Evolutionary conservation across 805 yeast genomes (phyloP), one percentile per base, ranked within the genome.

Genomic region (Metschnikowia continentalis): DNA sequence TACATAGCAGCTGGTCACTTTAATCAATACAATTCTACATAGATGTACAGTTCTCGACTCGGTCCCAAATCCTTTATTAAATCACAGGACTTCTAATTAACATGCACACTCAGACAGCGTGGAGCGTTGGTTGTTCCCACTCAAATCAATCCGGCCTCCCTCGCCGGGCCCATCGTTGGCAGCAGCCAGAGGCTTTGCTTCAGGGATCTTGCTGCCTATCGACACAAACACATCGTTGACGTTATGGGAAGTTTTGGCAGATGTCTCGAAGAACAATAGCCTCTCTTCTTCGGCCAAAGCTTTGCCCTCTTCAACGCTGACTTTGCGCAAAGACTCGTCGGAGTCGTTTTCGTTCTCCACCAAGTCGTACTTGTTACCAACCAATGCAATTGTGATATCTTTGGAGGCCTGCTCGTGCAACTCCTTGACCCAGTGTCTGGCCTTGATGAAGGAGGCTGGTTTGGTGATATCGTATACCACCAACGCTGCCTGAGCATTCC

Each of bases 151-250:
- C 37, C 56, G 52, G n/a, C 57, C 54, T 15, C 55, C 52, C 49
- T 54, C 55, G 26, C 53, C 48, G 20, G 57, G 56, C 32, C 46
- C 44, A 35, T 51, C 48, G 14, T 32, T 42, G 30, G 51, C 54
- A 15, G 54, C 51, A 22, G 50, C 51, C 44, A 43, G 47, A n/a
- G 61, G 55, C 48, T 58, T 54, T 6, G 58, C 50, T 14, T 69
- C 74, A 4, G 97, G 96, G 49, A 92, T 87, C 71, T 86, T 85
- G 53, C 83, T 82, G 42, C 97, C 99, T 57, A 92, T 88, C 14
- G 89, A 92, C 64, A 89, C 72, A 66, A 92, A 92, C 49, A 92
- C 96, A 55, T 92, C 96, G 63, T 87, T 89, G 37, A 92, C 97
- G 63, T 91, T 90, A 62, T 79, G 77, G 15, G 92, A 87, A 3